phyloP scores from a whole-genome alignment of 2,329 filamentous ascomycete species.

The Colletotrichum somersetense region DNA sequence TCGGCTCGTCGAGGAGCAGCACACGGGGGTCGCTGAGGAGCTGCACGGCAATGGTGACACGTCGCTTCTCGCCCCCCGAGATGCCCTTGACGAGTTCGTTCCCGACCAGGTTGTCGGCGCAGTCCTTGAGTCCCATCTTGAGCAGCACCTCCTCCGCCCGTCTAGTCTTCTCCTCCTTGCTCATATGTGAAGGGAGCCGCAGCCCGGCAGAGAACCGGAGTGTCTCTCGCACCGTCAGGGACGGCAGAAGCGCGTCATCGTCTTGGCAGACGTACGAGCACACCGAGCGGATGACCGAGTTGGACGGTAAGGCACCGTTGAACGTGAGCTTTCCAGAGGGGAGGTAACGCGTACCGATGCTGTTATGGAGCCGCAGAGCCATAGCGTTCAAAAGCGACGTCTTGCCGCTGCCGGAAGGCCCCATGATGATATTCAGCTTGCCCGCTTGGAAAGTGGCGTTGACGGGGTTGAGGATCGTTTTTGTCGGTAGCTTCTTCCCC shows the following conservation, averaged over 20 bases:
- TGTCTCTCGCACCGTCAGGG: slow-evolving; percentile 81
- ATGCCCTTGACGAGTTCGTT: slow-evolving; percentile 82
- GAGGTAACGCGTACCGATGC: slow-evolving; percentile 71
- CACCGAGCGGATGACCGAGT: slow-evolving; percentile 76
- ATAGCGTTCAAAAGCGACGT: slow-evolving; percentile 81
- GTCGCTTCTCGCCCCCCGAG: slow-evolving; percentile 82
- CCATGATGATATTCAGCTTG: slow-evolving; percentile 82
- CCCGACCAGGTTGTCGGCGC: slow-evolving; percentile 80
- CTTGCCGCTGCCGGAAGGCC: slow-evolving; percentile 82
- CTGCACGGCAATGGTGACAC: slow-evolving; percentile 83
- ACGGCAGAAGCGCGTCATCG: slow-evolving; percentile 80
- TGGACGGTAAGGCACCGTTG: slow-evolving; percentile 76
- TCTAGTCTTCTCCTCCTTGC: slow-evolving; percentile 72
- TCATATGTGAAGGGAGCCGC: slow-evolving; percentile 78
- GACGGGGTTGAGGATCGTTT: slow-evolving; percentile 75
- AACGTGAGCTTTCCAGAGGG: slow-evolving; percentile 74
- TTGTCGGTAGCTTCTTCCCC: slow-evolving; percentile 65
- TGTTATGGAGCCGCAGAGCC: slow-evolving; percentile 74
- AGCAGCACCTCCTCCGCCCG: slow-evolving; percentile 78
- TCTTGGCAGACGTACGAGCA: slow-evolving; percentile 85
- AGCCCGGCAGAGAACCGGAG: slow-evolving; percentile 78
- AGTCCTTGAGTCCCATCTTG: slow-evolving; percentile 84
- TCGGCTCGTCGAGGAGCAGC: slow-evolving; percentile 80
- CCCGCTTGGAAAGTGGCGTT: slow-evolving; percentile 76
- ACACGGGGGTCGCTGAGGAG: slow-evolving; percentile 81